These are phyloP conservation scores for Pisolithus sp. DNA, from an alignment of 768 basidiomycete species.

Conservation along the genomic window DNA sequence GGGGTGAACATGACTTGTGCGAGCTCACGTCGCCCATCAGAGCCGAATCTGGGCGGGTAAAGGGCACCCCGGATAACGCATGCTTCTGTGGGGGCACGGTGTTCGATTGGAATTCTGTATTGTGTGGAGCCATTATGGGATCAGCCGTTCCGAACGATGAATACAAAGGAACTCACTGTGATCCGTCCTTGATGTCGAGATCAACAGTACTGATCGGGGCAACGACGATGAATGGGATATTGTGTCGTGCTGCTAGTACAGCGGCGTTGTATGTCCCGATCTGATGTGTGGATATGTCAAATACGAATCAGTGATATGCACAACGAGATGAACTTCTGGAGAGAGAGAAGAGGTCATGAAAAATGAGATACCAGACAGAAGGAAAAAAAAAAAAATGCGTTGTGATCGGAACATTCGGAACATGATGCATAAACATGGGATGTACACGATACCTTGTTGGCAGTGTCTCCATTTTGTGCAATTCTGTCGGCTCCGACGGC, in stretches of 20 bases:
- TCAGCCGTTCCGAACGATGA: background rate
- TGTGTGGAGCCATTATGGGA: background rate
- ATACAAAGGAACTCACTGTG: conserved; percentile 33
- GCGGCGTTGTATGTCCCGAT: conserved; percentile 97
- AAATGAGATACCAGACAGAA: background rate
- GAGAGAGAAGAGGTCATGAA: background rate
- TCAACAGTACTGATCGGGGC: conserved; percentile 93
- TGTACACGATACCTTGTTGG: conserved; percentile 67
- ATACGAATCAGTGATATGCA: background rate
- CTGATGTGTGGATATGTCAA: conserved; percentile 18
- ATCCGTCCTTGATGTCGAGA: conserved; percentile 66
- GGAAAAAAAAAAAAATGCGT: background rate
- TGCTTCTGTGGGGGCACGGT: conserved; percentile 82
- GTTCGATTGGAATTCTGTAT: conserved; percentile 83
- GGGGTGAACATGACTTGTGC: conserved; percentile 85
- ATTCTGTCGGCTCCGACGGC: conserved; percentile 87
- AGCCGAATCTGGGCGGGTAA: conserved; percentile 42
- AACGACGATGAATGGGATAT: conserved; percentile 87
- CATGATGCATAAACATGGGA: background rate
- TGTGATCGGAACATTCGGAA: conserved; percentile 4
- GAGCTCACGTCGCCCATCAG: conserved; percentile 47
- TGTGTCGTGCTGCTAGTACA: conserved; percentile 80
- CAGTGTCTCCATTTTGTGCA: conserved; percentile 91
- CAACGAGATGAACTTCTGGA: background rate
- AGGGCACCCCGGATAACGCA: conserved; percentile 81